A percentile compares a stretch with the other conserved stretches of the same genome.
Evolutionary conservation across 75 land plant genomes (phyloP).

Genomic region (Azolla pinnata): DNA sequence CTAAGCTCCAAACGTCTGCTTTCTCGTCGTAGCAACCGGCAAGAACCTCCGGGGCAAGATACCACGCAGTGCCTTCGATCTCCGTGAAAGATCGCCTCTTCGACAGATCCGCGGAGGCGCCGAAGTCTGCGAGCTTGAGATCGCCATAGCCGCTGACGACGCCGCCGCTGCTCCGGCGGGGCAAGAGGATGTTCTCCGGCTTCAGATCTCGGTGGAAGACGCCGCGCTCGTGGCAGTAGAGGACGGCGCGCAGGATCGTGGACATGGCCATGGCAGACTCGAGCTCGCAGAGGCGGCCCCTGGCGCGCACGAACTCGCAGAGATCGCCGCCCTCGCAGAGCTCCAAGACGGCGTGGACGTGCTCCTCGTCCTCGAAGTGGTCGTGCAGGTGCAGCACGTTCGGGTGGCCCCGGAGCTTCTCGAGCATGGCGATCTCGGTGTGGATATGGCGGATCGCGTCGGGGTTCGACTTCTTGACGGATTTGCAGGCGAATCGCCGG

Average conservation of each 20-base stretch:
- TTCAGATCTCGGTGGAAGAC: slow-evolving; percentile 24
- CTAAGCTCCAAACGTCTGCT: slow-evolving; percentile 61
- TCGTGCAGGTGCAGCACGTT: slow-evolving; percentile 47
- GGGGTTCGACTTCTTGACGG: neutral
- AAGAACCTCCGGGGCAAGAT: slow-evolving; percentile 46
- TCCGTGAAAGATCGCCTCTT: slow-evolving; percentile 26
- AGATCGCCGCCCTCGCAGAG: slow-evolving; percentile 69
- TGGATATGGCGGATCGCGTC: neutral
- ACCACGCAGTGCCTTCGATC: slow-evolving; percentile 27
- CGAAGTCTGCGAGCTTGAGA: slow-evolving; percentile 49
- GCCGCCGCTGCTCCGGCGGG: neutral
- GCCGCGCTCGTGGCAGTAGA: slow-evolving; percentile 16
- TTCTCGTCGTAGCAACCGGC: slow-evolving; percentile 41
- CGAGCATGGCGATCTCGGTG: neutral
- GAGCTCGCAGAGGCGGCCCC: slow-evolving; percentile 43
- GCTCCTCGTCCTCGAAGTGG: slow-evolving; percentile 48
- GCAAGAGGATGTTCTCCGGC: slow-evolving; percentile 22
- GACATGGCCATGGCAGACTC: slow-evolving; percentile 36
- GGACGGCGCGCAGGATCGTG: slow-evolving; percentile 19
- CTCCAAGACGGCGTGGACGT: slow-evolving; percentile 56
- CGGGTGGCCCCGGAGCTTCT: slow-evolving; percentile 34
- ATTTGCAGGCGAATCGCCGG: neutral
- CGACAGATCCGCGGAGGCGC: slow-evolving; percentile 35
- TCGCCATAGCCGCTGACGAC: slow-evolving; percentile 9
- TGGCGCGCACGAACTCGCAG: slow-evolving; percentile 41